Evolutionary conservation across 257 asterid genomes (phyloP), one percentile per base, ranked within the genome.

Genomic region (Anisodus acutangulus): DNA sequence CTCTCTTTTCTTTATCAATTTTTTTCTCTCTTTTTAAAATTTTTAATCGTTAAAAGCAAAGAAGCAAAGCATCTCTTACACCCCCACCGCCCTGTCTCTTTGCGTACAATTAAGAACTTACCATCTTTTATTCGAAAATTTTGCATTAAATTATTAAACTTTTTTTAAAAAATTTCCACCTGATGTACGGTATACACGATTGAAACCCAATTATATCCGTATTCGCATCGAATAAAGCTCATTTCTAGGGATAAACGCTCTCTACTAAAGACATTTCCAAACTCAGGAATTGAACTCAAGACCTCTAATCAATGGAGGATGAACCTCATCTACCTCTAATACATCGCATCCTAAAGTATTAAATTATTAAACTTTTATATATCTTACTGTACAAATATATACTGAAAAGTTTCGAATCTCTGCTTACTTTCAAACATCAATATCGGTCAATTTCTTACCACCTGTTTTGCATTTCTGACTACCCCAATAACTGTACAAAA

Each of bases 1-100:
- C 26, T 22, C 26, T 22, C 26, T 22, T 22, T 22, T n/a, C 59
- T 72, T 47, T 72, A 49, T 74, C 80, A 47, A n/a, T 26, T 47
- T 9, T 9, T 58, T 83, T 58, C 80, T 83, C 70, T 83, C 60
- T 86, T 89, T 9, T 43, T 64, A 0, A 22, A 22, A 0, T 22
- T 22, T 22, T 22, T 22, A 51, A 76, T 83, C 84, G 74, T 86
- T 84, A 87, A 88, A 74, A 86, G 90, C 79, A 84, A 86, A 86
- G 89, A 95, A 92, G 93, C 97, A 93, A 93, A 90, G 97, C 91
- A 93, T 94, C 93, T 88, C 87, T 84, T 84, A 86, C 84, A 88
- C 89, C 88, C 80, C 82, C 26, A 22, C 26, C 26, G 26, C 26
- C 26, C 0, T 22, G 26, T 22, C 26, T 22, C 26, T 22, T 22